phyloP scores from a whole-genome alignment of 208 protist genomes.

The Wallacemonas sp. region DNA sequence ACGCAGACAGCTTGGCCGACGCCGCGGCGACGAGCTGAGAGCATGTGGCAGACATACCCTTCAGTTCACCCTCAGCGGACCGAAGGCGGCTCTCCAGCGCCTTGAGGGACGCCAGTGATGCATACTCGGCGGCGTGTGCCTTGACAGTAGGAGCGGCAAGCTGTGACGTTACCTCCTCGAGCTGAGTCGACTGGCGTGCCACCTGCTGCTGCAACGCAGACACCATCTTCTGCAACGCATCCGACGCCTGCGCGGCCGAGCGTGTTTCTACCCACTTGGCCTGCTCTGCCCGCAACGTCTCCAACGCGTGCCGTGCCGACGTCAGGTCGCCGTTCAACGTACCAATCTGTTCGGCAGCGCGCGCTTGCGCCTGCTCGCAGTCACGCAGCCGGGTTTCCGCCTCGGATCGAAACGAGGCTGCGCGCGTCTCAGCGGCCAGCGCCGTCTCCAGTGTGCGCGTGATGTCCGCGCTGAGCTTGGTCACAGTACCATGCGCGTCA shows the following conservation, averaged over 20 bases:
- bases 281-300: background rate
- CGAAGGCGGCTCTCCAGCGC: background rate
- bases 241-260: background rate
- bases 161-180: background rate
- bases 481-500: conserved; percentile 20
- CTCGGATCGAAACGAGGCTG: conserved; percentile 1
- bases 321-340: background rate
- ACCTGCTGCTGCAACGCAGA: background rate
- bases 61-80: background rate
- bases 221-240: background rate
- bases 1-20: background rate
- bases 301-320: background rate
- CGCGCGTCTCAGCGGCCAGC: background rate
- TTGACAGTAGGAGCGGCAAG: too few species aligned
- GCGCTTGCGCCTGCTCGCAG: background rate
- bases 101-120: background rate
- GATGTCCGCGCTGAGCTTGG: conserved; percentile 32
- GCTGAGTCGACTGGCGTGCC: background rate
- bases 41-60: background rate
- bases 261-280: background rate
- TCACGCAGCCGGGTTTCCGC: background rate
- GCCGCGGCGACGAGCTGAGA: background rate
- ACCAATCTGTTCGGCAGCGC: background rate
- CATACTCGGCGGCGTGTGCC: background rate
- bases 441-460: conserved; percentile 29